A percentile compares a stretch with the other conserved stretches of the same genome.
phyloP scores from a whole-genome alignment of 371 early-diverging fungal species.

The Syncephalis fuscata region DNA sequence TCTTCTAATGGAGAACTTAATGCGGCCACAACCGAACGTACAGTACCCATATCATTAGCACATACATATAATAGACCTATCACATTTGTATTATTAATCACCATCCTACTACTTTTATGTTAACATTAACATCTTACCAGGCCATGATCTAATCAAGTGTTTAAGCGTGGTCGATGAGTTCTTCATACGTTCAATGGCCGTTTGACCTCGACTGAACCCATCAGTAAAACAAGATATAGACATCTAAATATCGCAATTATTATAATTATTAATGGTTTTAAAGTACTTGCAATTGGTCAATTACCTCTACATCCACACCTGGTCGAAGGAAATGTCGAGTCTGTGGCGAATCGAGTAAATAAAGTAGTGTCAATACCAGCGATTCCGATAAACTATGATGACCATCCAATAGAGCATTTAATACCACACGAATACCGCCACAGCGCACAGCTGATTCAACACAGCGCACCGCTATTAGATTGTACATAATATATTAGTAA shows the following conservation, averaged over 20 bases:
- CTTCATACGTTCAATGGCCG: constrained; percentile 42
- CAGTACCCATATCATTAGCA: constrained; percentile 47
- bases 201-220: constrained; percentile 35
- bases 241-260: constrained; percentile 17
- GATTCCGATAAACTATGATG: constrained; percentile 43
- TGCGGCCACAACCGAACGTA: constrained; percentile 57
- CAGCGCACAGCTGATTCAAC: constrained; percentile 38
- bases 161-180: constrained; percentile 33
- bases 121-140: constrained; percentile 18
- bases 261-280: too few relatives aligned
- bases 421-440: constrained; percentile 51
- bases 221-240: constrained; percentile 65
- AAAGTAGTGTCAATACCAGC: constrained; percentile 42
- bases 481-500: background rate
- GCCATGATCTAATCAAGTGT: constrained; percentile 59
- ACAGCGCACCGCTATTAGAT: constrained; percentile 21
- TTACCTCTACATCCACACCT: constrained; percentile 56
- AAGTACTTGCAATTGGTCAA: background rate
- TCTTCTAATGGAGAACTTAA: constrained; percentile 57
- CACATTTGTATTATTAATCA: background rate
- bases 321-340: constrained; percentile 51
- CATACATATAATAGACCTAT: constrained; percentile 50
- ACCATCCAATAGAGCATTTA: constrained; percentile 54
- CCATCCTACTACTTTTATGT: background rate
- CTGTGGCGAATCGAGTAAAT: constrained; percentile 49